Evolutionary conservation across 192 early-diverging fungal genomes (phyloP), one percentile per base, ranked within the genome.

Genomic region (Piromyces sp.): DNA sequence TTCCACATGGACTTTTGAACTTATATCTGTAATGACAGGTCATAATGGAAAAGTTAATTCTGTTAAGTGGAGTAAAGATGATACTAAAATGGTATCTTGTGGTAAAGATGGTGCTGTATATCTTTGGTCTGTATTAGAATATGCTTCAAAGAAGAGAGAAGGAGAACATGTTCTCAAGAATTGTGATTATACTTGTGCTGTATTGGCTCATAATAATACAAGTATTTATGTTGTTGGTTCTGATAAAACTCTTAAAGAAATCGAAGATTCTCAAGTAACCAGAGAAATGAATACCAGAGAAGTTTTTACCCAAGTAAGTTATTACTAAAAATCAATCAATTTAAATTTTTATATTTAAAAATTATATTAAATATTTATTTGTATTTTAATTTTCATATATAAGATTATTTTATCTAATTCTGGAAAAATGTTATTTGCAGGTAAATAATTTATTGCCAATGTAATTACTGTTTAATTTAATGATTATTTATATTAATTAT

Each of bases 51-150:
- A 89, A 80, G 84, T 92, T 29, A 81, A 85, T 33, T 87, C 86
- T 4, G 82, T 92, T 22, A 80, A 85, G 81, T 92, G 87, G 87
- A 85, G 88, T 19, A 84, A 87, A 5, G 89, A 90, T 80, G 91
- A 92, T 84, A 68, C 83, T 5, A 38, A 83, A 19, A 83, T 92
- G 16, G 89, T 92, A 5, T 86, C 85, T 13, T 85, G 88, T 30
- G 89, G 91, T 16, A 82, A 82, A n/a, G 91, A 92, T 83, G 91
- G 91, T 9, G 88, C 91, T 28, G 87, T 91, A 3, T 92, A 90
- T 83, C 82, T 85, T 2, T 92, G 91, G 91, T 42, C 40, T 9
- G 26, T 80, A 14, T 16, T 80, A 26, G 80, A 33, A n/a, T n/a
- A 33, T 80, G 1, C 80, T 9, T 6, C 4, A n/a, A 80, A 37